Conservation (phyloP, 805 yeast species). For the Candida maris region DNA sequence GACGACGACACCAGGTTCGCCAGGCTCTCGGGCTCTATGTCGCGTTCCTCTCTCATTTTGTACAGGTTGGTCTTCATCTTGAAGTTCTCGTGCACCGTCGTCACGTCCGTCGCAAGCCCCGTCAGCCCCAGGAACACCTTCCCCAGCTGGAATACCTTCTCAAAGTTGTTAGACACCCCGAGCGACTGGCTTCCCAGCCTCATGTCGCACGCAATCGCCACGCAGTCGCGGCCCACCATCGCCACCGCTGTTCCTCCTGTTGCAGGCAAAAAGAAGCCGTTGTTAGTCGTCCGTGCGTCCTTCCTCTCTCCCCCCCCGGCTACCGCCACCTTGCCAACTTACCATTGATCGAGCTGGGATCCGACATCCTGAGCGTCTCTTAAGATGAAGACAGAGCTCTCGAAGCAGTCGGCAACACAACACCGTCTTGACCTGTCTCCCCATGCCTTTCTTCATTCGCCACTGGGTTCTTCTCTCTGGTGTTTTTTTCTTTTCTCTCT, state of each 20-base stretch:
- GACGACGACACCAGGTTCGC: conserved; percentile 90
- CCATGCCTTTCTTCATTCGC: no score
- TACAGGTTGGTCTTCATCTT: conserved; percentile 83
- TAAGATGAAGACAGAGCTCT: no score
- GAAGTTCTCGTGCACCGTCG: conserved; percentile 77
- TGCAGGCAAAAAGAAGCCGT: conserved; percentile 9
- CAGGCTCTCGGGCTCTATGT: conserved; percentile 88
- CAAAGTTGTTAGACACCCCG: conserved; percentile 89
- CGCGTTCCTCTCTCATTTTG: conserved; percentile 85
- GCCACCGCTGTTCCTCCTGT: conserved; percentile 95
- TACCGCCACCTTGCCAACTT: conserved; percentile 24
- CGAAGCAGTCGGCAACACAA: no score
- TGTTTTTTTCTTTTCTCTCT: no score
- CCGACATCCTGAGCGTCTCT: conserved; percentile 57
- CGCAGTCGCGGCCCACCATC: conserved; percentile 97
- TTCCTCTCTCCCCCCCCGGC: no score
- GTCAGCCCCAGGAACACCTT: conserved; percentile 88
- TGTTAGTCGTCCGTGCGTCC: no score
- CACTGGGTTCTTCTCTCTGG: no score
- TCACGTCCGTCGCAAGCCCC: conserved; percentile 93
- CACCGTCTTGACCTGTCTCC: no score
- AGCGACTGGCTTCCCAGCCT: conserved; percentile 91
- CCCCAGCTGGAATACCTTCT: conserved; percentile 83
- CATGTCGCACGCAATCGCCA: conserved; percentile 94
- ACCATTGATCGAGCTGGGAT: conserved; percentile 76